Conservation (phyloP, 495 filamentous ascomycete species). For the Jackrogersella multiformis region DNA sequence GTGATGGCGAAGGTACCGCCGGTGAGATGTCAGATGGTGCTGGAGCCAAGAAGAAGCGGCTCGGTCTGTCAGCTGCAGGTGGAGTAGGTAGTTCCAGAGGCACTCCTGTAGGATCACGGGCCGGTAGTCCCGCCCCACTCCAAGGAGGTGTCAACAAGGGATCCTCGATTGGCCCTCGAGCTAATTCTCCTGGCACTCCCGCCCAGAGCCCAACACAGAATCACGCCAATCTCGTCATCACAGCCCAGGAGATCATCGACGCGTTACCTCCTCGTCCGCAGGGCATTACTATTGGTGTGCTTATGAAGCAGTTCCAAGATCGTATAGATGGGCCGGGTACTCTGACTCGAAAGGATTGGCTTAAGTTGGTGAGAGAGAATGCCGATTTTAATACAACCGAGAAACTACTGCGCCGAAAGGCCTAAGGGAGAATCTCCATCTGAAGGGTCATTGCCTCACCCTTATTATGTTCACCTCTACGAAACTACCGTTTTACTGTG, state of each 20-base stretch:
- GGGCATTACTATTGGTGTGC: constrained; percentile 70
- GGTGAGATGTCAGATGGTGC: constrained; percentile 79
- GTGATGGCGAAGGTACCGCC: constrained; percentile 80
- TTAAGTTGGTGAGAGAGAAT: constrained; percentile 62
- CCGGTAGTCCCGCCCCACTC: constrained; percentile 57
- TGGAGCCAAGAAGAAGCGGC: constrained; percentile 69
- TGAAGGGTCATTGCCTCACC: not conserved
- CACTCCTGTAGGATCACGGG: constrained; percentile 64
- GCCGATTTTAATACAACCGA: constrained; percentile 51
- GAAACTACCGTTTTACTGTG: not conserved
- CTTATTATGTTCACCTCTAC: not conserved
- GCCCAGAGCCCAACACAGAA: constrained; percentile 41
- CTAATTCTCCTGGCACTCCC: constrained; percentile 53
- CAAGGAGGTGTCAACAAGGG: constrained; percentile 22
- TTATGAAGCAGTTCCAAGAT: constrained; percentile 69
- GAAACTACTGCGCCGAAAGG: constrained; percentile 58
- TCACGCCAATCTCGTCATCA: constrained; percentile 17
- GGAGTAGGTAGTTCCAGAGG: constrained; percentile 53
- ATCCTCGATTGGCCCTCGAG: constrained; percentile 7
- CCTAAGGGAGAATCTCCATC: constrained; percentile 3
- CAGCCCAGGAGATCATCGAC: constrained; percentile 73
- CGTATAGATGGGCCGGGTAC: constrained; percentile 62
- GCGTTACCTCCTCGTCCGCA: constrained; percentile 66
- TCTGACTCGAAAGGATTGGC: constrained; percentile 60
- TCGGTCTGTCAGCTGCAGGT: constrained; percentile 66